phyloP scores from a whole-genome alignment of 148 eudicot species.

The Rhododendron griersonianum region DNA sequence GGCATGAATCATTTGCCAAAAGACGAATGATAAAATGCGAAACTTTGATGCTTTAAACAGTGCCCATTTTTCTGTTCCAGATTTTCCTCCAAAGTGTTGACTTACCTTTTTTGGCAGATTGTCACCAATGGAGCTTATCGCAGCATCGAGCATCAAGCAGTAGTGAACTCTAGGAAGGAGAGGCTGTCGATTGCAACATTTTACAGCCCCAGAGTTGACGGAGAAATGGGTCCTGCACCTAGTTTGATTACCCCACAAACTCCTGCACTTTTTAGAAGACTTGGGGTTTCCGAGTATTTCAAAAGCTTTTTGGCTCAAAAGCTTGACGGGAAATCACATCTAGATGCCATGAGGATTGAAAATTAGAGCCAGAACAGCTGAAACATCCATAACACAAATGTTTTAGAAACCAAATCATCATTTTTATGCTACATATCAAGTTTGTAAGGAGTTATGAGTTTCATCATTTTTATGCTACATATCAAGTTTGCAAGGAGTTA shows the following conservation, averaged over 20 bases:
- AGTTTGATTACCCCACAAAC: constrained; percentile 11
- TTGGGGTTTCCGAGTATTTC: constrained; percentile 9
- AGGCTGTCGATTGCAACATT: constrained; percentile 21
- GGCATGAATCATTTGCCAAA: too few relatives aligned
- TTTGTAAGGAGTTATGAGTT: background rate
- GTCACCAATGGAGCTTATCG: constrained; percentile 1
- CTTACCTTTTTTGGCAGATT: background rate
- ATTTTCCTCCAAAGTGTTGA: background rate
- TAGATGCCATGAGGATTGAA: constrained; percentile 16
- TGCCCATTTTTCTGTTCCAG: background rate
- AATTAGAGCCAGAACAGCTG: background rate
- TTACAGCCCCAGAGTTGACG: constrained; percentile 6
- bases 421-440: background rate
- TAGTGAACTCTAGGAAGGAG: background rate
- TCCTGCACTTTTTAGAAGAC: constrained; percentile 15
- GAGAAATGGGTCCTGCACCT: constrained; percentile 19
- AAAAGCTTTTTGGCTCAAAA: constrained; percentile 8
- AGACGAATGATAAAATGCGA: background rate
- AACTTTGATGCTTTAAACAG: background rate
- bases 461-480: too few relatives aligned
- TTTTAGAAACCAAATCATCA: background rate
- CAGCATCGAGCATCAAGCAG: background rate
- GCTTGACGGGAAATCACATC: constrained; percentile 21
- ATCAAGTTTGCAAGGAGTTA: background rate
- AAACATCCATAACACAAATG: background rate